Conservation (phyloP, 2,329 filamentous ascomycete species). For the Diaporthe capsici region DNA sequence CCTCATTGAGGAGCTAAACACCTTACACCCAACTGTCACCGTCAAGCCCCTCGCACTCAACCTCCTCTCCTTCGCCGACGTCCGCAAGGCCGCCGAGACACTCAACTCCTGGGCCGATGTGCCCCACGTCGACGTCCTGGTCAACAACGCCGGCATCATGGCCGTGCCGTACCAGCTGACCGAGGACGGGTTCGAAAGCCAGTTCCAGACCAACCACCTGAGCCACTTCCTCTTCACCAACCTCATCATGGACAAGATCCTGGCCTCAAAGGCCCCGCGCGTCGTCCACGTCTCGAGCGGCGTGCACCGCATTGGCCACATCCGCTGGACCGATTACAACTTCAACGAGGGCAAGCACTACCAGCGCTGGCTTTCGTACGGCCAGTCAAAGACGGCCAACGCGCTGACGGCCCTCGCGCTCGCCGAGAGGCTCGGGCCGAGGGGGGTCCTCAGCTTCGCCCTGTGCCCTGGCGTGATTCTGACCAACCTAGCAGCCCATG, state of each 20-base stretch:
- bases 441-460: slow-evolving; percentile 10
- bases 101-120: slow-evolving; percentile 31
- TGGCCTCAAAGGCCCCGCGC: not conserved
- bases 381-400: slow-evolving; percentile 37
- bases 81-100: slow-evolving; percentile 21
- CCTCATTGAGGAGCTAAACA: not conserved
- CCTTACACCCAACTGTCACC: not conserved
- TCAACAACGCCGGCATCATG: slow-evolving; percentile 38
- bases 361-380: slow-evolving; percentile 30
- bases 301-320: slow-evolving; percentile 13
- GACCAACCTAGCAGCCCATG: not conserved
- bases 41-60: slow-evolving; percentile 6
- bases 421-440: slow-evolving; percentile 25
- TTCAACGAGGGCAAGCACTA: slow-evolving; percentile 36
- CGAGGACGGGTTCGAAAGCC: slow-evolving; percentile 22
- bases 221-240: slow-evolving; percentile 26
- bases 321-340: slow-evolving; percentile 35
- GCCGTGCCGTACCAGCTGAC: slow-evolving; percentile 10
- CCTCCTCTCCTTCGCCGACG: slow-evolving; percentile 12
- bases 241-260: slow-evolving; percentile 13
- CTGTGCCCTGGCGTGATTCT: slow-evolving; percentile 20
- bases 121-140: slow-evolving; percentile 29
- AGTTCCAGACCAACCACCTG: slow-evolving; percentile 31
- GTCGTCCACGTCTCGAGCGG: slow-evolving; percentile 11
- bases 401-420: slow-evolving; percentile 30